Conservation (phyloP, 257 asterid genomes). For the Ophiorrhiza pumila region DNA sequence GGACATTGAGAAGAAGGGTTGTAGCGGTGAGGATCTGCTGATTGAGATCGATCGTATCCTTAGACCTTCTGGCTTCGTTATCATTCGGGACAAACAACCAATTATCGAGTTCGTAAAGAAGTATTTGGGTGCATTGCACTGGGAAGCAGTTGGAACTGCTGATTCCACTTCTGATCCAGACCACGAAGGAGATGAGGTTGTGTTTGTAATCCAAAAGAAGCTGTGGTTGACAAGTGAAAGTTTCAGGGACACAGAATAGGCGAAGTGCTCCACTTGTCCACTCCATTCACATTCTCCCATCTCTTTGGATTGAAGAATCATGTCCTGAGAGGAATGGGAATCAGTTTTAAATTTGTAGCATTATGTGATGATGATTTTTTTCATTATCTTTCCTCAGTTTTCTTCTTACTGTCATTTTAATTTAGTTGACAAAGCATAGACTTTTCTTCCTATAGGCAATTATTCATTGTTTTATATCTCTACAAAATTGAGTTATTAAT, state of each 20-base stretch:
- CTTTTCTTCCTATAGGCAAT: constrained; percentile 46
- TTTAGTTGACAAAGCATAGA: constrained; percentile 32
- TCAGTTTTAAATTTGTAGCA: constrained; percentile 37
- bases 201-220: constrained; percentile 70
- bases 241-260: constrained; percentile 66
- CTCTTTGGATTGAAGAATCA: constrained; percentile 44
- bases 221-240: constrained; percentile 87
- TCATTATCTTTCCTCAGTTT: not conserved
- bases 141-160: constrained; percentile 68
- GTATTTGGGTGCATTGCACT: constrained; percentile 70
- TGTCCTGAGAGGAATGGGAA: constrained; percentile 22
- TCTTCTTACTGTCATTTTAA: constrained; percentile 19
- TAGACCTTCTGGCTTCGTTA: constrained; percentile 84
- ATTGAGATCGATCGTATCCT: constrained; percentile 90
- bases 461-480: constrained; percentile 32
- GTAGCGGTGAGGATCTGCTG: constrained; percentile 90
- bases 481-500: constrained; percentile 24
- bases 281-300: constrained; percentile 26
- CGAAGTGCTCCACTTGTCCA: not conserved
- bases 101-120: constrained; percentile 82
- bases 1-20: constrained; percentile 87
- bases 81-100: constrained; percentile 62
- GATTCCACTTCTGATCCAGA: constrained; percentile 51
- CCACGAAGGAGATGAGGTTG: constrained; percentile 63
- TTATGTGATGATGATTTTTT: constrained; percentile 24